Evolutionary conservation across 1,139 yeast species (phyloP).

Genomic region (Scheffersomyces stambukii): DNA sequence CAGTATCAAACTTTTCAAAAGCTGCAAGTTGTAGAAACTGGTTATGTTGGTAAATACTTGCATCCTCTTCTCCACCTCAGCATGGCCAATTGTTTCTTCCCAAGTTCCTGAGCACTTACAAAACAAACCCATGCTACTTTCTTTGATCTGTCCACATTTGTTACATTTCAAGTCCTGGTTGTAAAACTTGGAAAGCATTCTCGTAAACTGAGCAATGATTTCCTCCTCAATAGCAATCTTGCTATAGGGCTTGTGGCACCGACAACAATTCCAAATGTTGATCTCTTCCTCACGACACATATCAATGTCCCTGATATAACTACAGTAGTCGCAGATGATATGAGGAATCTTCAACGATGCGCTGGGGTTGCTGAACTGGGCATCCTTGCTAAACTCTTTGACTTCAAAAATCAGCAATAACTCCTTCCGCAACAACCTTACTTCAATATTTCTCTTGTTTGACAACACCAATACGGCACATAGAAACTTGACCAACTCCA

Average conservation of each 20-base stretch:
- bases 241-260: slow-evolving; percentile 64
- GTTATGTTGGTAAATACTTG: slow-evolving; percentile 58
- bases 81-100: slow-evolving; percentile 54
- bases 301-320: slow-evolving; percentile 70
- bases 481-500: slow-evolving; percentile 73
- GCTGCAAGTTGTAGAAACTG: slow-evolving; percentile 52
- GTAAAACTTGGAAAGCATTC: slow-evolving; percentile 55
- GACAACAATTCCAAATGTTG: slow-evolving; percentile 61
- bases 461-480: slow-evolving; percentile 74
- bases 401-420: slow-evolving; percentile 69
- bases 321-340: slow-evolving; percentile 78
- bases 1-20: slow-evolving; percentile 48
- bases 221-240: slow-evolving; percentile 74
- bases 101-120: slow-evolving; percentile 90
- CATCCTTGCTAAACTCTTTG: slow-evolving; percentile 78
- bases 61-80: slow-evolving; percentile 41
- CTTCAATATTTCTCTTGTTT: slow-evolving; percentile 61
- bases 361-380: slow-evolving; percentile 74
- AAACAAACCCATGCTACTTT: slow-evolving; percentile 65
- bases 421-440: slow-evolving; percentile 70
- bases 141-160: slow-evolving; percentile 68
- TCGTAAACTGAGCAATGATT: slow-evolving; percentile 60
- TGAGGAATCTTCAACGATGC: slow-evolving; percentile 63
- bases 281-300: slow-evolving; percentile 63
- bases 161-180: slow-evolving; percentile 79